Percentiles rank a stretch among this genome's conserved stretches.
phyloP scores from a whole-genome alignment of 495 filamentous ascomycete genomes.

The Extremus antarcticus region DNA sequence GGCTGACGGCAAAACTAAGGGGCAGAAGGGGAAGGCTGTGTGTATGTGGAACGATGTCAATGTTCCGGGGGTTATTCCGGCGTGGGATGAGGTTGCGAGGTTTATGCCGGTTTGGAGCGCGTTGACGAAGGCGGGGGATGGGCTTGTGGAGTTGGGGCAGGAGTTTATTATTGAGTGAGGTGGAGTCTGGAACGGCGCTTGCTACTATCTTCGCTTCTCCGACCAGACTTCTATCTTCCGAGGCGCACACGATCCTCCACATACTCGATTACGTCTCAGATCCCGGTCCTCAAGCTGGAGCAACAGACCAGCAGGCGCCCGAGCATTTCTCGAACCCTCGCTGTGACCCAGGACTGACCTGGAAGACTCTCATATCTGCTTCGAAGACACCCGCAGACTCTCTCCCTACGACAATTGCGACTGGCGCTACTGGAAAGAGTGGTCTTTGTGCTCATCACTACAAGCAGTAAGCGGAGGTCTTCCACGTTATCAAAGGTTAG shows the following conservation, averaged over 20 bases:
- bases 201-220: too few relatives aligned
- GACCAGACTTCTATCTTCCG: too few relatives aligned
- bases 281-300: neutral
- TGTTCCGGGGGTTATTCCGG: constrained; percentile 58
- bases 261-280: neutral
- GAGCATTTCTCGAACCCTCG: neutral
- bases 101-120: constrained; percentile 73
- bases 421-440: neutral
- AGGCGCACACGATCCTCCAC: too few relatives aligned
- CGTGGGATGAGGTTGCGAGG: constrained; percentile 67
- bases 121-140: constrained; percentile 61
- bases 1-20: constrained; percentile 34
- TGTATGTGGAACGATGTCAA: constrained; percentile 90
- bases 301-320: neutral
- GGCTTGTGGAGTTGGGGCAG: constrained; percentile 66
- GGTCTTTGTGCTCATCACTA: neutral
- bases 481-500: neutral
- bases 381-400: neutral
- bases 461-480: neutral
- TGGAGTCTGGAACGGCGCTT: too few relatives aligned
- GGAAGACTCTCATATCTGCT: neutral
- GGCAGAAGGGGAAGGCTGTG: constrained; percentile 56
- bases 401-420: neutral
- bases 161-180: constrained; percentile 44
- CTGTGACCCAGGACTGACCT: neutral